Evolutionary conservation across 495 filamentous ascomycete species (phyloP).

Genomic region (Cercophora sp.): DNA sequence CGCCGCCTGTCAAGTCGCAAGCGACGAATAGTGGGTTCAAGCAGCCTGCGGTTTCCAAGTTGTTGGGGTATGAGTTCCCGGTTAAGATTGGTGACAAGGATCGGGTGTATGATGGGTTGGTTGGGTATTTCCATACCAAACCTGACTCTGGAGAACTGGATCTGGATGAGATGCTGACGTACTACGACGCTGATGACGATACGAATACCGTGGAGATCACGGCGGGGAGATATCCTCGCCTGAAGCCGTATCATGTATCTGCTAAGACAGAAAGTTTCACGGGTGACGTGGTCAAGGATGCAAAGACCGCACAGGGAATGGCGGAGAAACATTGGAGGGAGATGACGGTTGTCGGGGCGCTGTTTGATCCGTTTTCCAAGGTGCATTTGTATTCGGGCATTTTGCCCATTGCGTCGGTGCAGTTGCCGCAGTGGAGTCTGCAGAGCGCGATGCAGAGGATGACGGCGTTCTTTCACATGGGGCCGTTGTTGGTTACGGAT

Average conservation of each 20-base stretch:
- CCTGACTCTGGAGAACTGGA: constrained; percentile 23
- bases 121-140: constrained; percentile 37
- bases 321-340: not conserved
- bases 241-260: not conserved
- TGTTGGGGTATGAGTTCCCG: constrained; percentile 31
- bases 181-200: not conserved
- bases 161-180: constrained; percentile 9
- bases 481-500: constrained; percentile 31
- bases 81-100: constrained; percentile 41
- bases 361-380: constrained; percentile 45
- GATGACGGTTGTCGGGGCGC: not conserved
- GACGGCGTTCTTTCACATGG: constrained; percentile 45
- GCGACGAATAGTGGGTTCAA: constrained; percentile 8
- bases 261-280: not conserved
- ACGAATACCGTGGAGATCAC: not conserved
- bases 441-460: constrained; percentile 40
- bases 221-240: not conserved
- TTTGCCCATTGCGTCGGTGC: constrained; percentile 32
- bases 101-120: constrained; percentile 37
- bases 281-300: too few species aligned
- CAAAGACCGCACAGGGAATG: not conserved
- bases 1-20: constrained; percentile 3
- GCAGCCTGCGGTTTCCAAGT: not conserved
- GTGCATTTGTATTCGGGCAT: constrained; percentile 38
- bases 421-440: constrained; percentile 42